These are phyloP conservation scores for Pholiota conissans DNA, from an alignment of 768 basidiomycete genomes.

Conservation along the genomic window DNA sequence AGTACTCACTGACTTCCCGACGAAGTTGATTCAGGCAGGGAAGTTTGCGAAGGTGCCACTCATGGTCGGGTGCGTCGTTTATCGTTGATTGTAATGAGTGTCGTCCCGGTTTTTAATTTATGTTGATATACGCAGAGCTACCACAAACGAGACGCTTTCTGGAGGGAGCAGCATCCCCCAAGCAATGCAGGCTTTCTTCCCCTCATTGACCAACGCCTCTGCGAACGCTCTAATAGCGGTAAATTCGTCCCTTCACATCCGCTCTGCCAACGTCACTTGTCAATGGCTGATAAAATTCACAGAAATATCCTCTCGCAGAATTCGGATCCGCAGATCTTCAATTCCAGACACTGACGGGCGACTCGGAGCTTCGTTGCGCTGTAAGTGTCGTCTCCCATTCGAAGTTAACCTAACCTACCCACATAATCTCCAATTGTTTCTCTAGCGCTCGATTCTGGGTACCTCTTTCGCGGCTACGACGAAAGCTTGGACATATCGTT, in stretches of 20 bases:
- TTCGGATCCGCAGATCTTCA: slow-evolving; percentile 43
- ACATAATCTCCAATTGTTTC: slow-evolving; percentile 31
- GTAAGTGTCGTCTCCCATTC: slow-evolving; percentile 41
- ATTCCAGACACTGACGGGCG: slow-evolving; percentile 48
- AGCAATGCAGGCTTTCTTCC: slow-evolving; percentile 43
- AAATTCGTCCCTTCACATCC: slow-evolving; percentile 32
- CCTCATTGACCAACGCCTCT: slow-evolving; percentile 34
- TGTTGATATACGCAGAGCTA: slow-evolving; percentile 40
- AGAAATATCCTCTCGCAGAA: slow-evolving; percentile 43
- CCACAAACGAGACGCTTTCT: slow-evolving; percentile 60
- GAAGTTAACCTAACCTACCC: no score
- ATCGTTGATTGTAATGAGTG: no score
- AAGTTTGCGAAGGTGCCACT: slow-evolving; percentile 52
- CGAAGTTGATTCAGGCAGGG: slow-evolving; percentile 41
- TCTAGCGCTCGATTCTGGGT: slow-evolving; percentile 40
- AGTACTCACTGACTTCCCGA: slow-evolving; percentile 51
- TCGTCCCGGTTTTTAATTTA: no score
- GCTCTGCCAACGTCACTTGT: not conserved
- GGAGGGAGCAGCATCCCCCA: slow-evolving; percentile 36
- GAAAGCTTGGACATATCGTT: slow-evolving; percentile 54
- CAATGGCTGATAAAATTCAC: not conserved
- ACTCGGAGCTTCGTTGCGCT: slow-evolving; percentile 51
- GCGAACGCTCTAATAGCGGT: slow-evolving; percentile 27
- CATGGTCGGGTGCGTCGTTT: slow-evolving; percentile 60
- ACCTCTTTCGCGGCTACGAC: slow-evolving; percentile 35